Evolutionary conservation across 2,329 filamentous ascomycete genomes (phyloP).

Genomic region (Aspergillus proliferans): DNA sequence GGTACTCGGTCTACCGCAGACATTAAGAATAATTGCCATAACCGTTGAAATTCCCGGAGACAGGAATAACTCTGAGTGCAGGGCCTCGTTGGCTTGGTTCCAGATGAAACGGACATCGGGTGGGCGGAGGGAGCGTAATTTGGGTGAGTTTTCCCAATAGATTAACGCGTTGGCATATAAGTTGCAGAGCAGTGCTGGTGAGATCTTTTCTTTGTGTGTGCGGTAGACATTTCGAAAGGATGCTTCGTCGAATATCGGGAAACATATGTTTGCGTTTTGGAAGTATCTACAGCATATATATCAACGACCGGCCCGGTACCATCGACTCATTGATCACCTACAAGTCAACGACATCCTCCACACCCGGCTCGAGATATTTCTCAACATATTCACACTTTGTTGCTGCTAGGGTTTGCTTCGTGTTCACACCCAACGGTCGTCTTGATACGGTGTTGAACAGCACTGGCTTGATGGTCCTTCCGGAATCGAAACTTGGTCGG

Average conservation of each 20-base stretch:
- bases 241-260: constrained; percentile 49
- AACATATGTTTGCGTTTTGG: constrained; percentile 44
- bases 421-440: constrained; percentile 33
- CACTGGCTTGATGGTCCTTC: constrained; percentile 27
- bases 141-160: constrained; percentile 44
- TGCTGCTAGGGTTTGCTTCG: constrained; percentile 16
- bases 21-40: constrained; percentile 48
- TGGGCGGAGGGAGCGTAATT: constrained; percentile 28
- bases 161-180: constrained; percentile 48
- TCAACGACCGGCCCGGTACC: background rate
- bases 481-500: constrained; percentile 17
- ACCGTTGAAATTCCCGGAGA: constrained; percentile 51
- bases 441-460: constrained; percentile 45
- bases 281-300: constrained; percentile 38
- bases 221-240: constrained; percentile 41
- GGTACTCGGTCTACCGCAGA: constrained; percentile 50
- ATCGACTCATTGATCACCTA: constrained; percentile 19
- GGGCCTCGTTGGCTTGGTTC: constrained; percentile 51
- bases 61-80: constrained; percentile 50
- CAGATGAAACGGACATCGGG: constrained; percentile 53
- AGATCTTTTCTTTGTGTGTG: constrained; percentile 41
- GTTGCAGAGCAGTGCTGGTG: constrained; percentile 47
- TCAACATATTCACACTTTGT: constrained; percentile 46
- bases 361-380: constrained; percentile 39
- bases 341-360: constrained; percentile 40